Evolutionary conservation across 1,284 basidiomycete genomes (phyloP).

Genomic region (Ceratobasidium sp.): DNA sequence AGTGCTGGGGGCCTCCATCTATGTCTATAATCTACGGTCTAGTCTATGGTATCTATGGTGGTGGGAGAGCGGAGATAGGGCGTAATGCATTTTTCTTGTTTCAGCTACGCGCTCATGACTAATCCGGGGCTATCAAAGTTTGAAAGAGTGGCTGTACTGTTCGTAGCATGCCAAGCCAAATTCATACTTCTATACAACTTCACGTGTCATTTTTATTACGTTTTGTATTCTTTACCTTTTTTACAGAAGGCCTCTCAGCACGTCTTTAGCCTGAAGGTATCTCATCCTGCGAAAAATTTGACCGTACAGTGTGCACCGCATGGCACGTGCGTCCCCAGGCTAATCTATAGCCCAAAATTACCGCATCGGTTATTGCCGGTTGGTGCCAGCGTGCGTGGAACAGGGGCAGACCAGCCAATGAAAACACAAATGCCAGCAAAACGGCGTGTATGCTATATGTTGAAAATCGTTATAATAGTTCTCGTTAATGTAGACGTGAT

Average conservation of each 20-base stretch:
- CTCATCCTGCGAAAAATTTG: background rate
- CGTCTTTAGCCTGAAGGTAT: too few relatives aligned
- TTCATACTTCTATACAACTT: too few relatives aligned
- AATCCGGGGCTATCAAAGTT: slow-evolving; percentile 23
- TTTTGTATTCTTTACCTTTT: too few relatives aligned
- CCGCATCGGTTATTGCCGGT: background rate
- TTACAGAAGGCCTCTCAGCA: too few relatives aligned
- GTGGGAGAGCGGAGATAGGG: slow-evolving; percentile 24
- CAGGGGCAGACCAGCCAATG: background rate
- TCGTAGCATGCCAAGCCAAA: background rate
- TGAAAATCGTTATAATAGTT: too few relatives aligned
- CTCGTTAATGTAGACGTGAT: too few relatives aligned
- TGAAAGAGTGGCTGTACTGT: slow-evolving; percentile 14
- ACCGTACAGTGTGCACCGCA: background rate
- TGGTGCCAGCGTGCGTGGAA: background rate
- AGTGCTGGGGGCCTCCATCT: slow-evolving; percentile 48
- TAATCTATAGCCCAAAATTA: background rate
- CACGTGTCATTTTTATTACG: too few relatives aligned
- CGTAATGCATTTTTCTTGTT: slow-evolving; percentile 43
- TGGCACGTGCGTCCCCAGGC: slow-evolving; percentile 4
- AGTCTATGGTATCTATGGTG: slow-evolving; percentile 29
- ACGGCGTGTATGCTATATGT: background rate
- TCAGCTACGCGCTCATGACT: slow-evolving; percentile 30
- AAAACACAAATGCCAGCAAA: background rate
- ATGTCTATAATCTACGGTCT: slow-evolving; percentile 38